phyloP scores from a whole-genome alignment of 495 filamentous ascomycete genomes.

The Aspergillus indologenus region DNA sequence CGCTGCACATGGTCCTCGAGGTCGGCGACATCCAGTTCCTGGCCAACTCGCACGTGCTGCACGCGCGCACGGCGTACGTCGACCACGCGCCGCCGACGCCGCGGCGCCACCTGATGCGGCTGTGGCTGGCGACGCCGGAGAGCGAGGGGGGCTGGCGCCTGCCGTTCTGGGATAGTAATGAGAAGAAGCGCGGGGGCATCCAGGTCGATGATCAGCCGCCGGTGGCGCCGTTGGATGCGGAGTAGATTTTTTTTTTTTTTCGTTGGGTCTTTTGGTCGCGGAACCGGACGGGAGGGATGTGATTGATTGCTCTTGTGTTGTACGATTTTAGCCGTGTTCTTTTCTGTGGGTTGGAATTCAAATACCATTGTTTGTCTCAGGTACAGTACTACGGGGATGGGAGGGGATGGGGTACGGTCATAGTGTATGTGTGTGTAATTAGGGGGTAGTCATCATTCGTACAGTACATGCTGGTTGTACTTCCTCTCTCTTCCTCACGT shows the following conservation, averaged over 20 bases:
- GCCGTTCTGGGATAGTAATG: slow-evolving; percentile 73
- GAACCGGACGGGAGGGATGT: background rate
- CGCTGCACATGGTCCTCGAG: slow-evolving; percentile 74
- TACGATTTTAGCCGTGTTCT: background rate
- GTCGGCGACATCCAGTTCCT: slow-evolving; percentile 80
- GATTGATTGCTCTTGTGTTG: background rate
- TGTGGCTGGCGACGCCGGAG: slow-evolving; percentile 82
- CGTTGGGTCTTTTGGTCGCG: too few relatives aligned
- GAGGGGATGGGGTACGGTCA: too few relatives aligned
- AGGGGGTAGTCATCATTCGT: too few relatives aligned
- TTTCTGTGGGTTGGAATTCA: too few relatives aligned
- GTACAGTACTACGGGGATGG: too few relatives aligned
- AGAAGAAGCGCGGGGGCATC: slow-evolving; percentile 83
- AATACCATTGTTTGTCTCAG: too few relatives aligned
- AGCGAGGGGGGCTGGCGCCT: slow-evolving; percentile 80
- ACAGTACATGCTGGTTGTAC: too few relatives aligned
- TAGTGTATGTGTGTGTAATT: too few relatives aligned
- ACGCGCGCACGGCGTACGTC: slow-evolving; percentile 64
- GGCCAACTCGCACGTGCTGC: slow-evolving; percentile 64
- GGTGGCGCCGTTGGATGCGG: slow-evolving; percentile 65
- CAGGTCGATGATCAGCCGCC: slow-evolving; percentile 78
- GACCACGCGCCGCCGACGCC: slow-evolving; percentile 64
- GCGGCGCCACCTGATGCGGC: slow-evolving; percentile 72
- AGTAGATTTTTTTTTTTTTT: slow-evolving; percentile 41
- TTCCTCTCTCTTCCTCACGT: too few relatives aligned